phyloP scores from a whole-genome alignment of 306 rosid species.

The Mimosa pudica region DNA sequence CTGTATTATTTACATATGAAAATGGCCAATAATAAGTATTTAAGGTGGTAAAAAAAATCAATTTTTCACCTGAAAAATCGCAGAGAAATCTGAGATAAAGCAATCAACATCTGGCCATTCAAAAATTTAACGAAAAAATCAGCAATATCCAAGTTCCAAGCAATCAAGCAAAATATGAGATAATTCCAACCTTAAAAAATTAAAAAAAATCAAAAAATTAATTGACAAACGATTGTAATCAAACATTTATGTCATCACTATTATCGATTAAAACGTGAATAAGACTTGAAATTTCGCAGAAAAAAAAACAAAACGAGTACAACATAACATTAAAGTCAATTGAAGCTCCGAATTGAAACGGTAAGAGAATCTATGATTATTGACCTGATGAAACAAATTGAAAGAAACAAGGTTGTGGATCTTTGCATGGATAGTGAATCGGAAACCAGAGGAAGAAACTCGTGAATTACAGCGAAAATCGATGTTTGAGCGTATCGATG shows the following conservation, averaged over 20 bases:
- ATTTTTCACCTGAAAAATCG: slow-evolving; percentile 38
- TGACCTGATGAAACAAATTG: neutral
- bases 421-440: slow-evolving; percentile 2
- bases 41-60: neutral
- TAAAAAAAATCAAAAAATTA: no score
- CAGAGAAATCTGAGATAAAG: slow-evolving; percentile 27
- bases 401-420: neutral
- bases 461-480: neutral
- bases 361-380: neutral
- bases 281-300: no score
- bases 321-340: neutral
- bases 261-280: neutral
- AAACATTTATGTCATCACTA: neutral
- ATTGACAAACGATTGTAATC: neutral
- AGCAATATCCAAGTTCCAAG: slow-evolving; percentile 3
- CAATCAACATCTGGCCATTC: neutral
- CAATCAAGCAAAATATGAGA: slow-evolving; percentile 5
- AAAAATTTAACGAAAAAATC: neutral
- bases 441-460: neutral
- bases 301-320: no score
- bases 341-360: neutral
- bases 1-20: neutral
- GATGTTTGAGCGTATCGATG: neutral
- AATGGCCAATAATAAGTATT: neutral
- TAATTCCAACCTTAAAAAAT: neutral